Evolutionary conservation across 2,329 filamentous ascomycete species (phyloP).

Genomic region (Fusarium udum): DNA sequence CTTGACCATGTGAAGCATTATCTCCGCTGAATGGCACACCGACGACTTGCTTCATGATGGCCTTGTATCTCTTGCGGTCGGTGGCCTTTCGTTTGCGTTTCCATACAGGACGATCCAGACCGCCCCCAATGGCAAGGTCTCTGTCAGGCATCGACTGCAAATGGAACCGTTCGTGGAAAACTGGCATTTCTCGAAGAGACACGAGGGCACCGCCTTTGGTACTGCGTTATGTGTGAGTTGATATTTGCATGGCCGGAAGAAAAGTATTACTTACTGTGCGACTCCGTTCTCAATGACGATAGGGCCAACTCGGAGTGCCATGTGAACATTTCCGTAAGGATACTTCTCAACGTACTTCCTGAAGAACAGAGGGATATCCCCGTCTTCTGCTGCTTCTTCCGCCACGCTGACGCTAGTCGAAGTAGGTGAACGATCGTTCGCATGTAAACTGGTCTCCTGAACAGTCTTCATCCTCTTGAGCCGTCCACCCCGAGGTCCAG

Average conservation of each 20-base stretch:
- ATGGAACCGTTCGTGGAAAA: constrained; percentile 34
- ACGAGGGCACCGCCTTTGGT: constrained; percentile 41
- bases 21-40: constrained; percentile 49
- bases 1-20: constrained; percentile 32
- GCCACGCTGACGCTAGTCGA: constrained; percentile 19
- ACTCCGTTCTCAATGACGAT: constrained; percentile 53
- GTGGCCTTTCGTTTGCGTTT: constrained; percentile 14
- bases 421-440: constrained; percentile 11
- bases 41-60: constrained; percentile 53
- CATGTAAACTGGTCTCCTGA: constrained; percentile 6
- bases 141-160: constrained; percentile 31
- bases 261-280: constrained; percentile 44
- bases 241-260: background rate
- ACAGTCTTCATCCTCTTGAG: constrained; percentile 19
- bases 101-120: constrained; percentile 15
- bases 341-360: constrained; percentile 45
- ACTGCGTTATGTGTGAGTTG: constrained; percentile 19
- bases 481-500: background rate
- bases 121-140: constrained; percentile 28
- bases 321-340: constrained; percentile 53
- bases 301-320: constrained; percentile 52
- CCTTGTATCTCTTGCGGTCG: constrained; percentile 47
- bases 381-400: constrained; percentile 29
- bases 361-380: constrained; percentile 46
- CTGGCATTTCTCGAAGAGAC: constrained; percentile 38